phyloP scores from a whole-genome alignment of 2,329 filamentous ascomycete genomes.

The Chrysoporthe deuterocubensis region DNA sequence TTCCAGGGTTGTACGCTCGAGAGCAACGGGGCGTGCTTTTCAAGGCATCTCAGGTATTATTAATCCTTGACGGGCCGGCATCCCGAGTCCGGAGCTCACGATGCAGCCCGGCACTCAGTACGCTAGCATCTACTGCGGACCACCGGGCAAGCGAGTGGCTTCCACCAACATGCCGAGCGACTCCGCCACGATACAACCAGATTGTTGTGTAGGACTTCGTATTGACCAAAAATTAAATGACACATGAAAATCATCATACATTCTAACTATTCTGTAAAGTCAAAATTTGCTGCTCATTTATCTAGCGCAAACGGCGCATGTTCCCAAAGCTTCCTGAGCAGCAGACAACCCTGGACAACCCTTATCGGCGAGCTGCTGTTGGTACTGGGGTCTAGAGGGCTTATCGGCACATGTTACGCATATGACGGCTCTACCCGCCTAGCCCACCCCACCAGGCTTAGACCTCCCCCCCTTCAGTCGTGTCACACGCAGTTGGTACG shows the following conservation, averaged over 20 bases:
- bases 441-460: not conserved
- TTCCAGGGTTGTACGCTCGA: not conserved
- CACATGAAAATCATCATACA: not conserved
- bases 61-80: conserved; percentile 1
- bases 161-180: not conserved
- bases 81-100: conserved; percentile 17
- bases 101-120: not conserved
- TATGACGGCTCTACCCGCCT: not conserved
- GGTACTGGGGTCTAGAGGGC: not conserved
- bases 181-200: not conserved
- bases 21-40: not conserved
- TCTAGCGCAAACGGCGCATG: not conserved
- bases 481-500: no score
- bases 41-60: not conserved
- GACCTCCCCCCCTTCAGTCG: no score
- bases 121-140: not conserved
- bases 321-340: not conserved
- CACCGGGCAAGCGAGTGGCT: not conserved
- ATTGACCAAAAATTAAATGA: not conserved
- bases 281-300: not conserved
- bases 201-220: not conserved
- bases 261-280: not conserved
- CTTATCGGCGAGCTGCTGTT: not conserved
- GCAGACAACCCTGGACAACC: not conserved
- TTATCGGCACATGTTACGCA: not conserved